A percentile compares a stretch with the other conserved stretches of the same genome.
phyloP scores from a whole-genome alignment of 2,329 filamentous ascomycete species.

The Stromatinia cepivora region DNA sequence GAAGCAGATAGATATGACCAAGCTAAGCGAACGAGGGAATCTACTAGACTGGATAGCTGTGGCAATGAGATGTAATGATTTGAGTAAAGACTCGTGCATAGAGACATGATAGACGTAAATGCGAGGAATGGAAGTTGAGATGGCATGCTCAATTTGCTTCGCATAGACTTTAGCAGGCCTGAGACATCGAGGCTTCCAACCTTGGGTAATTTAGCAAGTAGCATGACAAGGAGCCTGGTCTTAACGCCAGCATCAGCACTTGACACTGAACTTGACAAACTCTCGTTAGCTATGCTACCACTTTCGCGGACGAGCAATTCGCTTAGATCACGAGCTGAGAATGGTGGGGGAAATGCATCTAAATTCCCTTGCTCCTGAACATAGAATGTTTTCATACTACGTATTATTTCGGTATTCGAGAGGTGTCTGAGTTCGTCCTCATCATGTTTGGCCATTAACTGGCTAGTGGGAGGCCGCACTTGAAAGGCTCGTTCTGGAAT shows the following conservation, averaged over 20 bases:
- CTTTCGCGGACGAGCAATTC: conserved; percentile 64
- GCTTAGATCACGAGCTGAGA: conserved; percentile 55
- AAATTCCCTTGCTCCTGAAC: conserved; percentile 68
- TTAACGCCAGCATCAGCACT: conserved; percentile 55
- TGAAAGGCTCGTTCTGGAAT: conserved; percentile 65
- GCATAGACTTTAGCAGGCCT: conserved; percentile 53
- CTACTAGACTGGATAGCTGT: conserved; percentile 63
- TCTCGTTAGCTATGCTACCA: conserved; percentile 52
- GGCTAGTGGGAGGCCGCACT: conserved; percentile 35
- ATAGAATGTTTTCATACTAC: conserved; percentile 66
- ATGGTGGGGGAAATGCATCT: conserved; percentile 61
- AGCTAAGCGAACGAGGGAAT: conserved; percentile 66
- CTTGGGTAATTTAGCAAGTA: conserved; percentile 54
- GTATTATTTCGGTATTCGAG: conserved; percentile 55
- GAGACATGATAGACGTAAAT: conserved; percentile 59
- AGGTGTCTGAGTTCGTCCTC: conserved; percentile 39
- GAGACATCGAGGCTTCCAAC: conserved; percentile 50
- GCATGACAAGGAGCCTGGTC: conserved; percentile 58
- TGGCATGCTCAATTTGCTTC: conserved; percentile 47
- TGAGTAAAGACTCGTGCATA: conserved; percentile 57
- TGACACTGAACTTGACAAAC: conserved; percentile 46
- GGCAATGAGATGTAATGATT: conserved; percentile 52
- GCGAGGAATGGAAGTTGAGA: conserved; percentile 51
- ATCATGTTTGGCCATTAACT: conserved; percentile 34
- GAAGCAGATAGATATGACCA: conserved; percentile 82